Percentiles rank a stretch among this genome's conserved stretches.
Conservation (phyloP, 257 asterid species). For the Mentha longifolia region DNA sequence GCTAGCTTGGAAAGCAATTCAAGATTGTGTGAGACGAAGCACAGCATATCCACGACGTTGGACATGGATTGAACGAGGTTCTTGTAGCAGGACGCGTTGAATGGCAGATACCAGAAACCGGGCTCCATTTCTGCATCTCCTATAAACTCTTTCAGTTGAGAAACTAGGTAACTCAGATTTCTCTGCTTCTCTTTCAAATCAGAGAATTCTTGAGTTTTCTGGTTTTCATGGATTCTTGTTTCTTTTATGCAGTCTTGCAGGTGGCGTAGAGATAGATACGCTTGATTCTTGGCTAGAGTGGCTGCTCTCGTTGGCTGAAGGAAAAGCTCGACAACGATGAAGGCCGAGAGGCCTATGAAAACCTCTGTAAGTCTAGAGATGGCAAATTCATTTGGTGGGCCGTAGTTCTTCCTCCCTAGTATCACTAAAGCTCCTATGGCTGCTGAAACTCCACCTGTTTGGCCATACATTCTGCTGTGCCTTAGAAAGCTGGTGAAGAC, state of each 20-base stretch:
- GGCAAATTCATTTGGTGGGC: slow-evolving; percentile 61
- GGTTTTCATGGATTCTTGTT: slow-evolving; percentile 21
- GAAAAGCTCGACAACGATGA: slow-evolving; percentile 56
- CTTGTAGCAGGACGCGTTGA: slow-evolving; percentile 48
- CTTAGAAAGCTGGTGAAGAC: slow-evolving; percentile 52
- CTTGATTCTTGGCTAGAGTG: slow-evolving; percentile 55
- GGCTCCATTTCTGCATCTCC: slow-evolving; percentile 68
- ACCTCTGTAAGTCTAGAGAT: slow-evolving; percentile 59
- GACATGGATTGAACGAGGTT: slow-evolving; percentile 48
- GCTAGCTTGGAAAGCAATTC: slow-evolving; percentile 40
- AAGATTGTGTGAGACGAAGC: slow-evolving; percentile 42
- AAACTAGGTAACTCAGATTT: slow-evolving; percentile 37
- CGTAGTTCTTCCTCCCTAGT: slow-evolving; percentile 66
- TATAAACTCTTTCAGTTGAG: slow-evolving; percentile 40
- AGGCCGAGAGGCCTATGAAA: slow-evolving; percentile 55
- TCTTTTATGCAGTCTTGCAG: slow-evolving; percentile 50
- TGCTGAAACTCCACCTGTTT: slow-evolving; percentile 65
- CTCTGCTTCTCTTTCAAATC: slow-evolving; percentile 41
- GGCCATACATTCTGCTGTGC: slow-evolving; percentile 70
- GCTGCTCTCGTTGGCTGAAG: slow-evolving; percentile 64
- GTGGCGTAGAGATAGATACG: slow-evolving; percentile 33
- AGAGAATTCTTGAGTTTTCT: slow-evolving; percentile 4
- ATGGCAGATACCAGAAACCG: slow-evolving; percentile 67
- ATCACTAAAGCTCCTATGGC: slow-evolving; percentile 69
- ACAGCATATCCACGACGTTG: slow-evolving; percentile 42